Evolutionary conservation across 164 flowering plant species (phyloP), one percentile per base, ranked within the genome.

Genomic region (Chimonanthus salicifolius): DNA sequence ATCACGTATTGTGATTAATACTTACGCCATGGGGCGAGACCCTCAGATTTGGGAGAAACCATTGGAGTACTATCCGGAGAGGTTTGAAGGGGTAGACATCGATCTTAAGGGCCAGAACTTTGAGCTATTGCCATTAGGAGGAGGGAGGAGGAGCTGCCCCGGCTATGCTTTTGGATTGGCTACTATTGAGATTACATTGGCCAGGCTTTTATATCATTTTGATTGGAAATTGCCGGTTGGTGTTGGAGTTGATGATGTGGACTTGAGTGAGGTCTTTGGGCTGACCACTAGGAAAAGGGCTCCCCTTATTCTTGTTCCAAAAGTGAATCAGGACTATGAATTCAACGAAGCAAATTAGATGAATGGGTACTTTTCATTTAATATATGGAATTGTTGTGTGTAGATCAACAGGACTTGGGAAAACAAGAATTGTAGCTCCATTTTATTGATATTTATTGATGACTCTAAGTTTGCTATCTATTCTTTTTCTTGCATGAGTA

Each of bases 161-260:
- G 83, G 86, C 3, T 72, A 67, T 47, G 11, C 21, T 48, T 81
- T 80, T 43, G 82, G 75, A 4, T 43, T 72, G 2, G 70, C 69
- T 15, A 47, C 74, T 9, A 58, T 54, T 7, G 87, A 85, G 71
- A 78, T 82, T 4, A 77, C 72, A 1, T 66, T 82, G 6, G 87
- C 89, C 6, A 90, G 84, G 72, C 80, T 90, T 7, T 47, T 87
- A 58, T 74, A 80, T 60, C 10, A 67, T 43, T 88, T 88, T 54
- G 82, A 86, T 47, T 87, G 90, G 89, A 71, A 79, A 54, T 47
- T 87, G 66, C 90, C 88, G 0, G 44, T 78, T 50, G 91, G 90
- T 47, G 58, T 75, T 82, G 75, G 73, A 21, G 72, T 49, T 62
- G 83, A 74, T 44, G 85, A 82, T 54, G 33, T 87, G 11, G 83